Evolutionary conservation across 768 basidiomycete species (phyloP).

Genomic region (Daedaleopsis nitida): DNA sequence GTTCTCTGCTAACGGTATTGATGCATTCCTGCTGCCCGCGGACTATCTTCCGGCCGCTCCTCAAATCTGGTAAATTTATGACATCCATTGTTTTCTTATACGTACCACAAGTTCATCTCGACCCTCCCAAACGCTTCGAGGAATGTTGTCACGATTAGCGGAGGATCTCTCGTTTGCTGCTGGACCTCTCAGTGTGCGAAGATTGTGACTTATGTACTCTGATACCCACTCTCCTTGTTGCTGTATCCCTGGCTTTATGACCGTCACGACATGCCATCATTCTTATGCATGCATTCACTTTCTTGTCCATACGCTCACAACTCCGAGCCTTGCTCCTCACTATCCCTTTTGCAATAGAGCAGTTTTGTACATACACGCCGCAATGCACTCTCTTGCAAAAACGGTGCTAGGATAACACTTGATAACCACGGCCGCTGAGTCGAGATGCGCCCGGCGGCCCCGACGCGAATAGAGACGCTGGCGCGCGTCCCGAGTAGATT

Average conservation of each 20-base stretch:
- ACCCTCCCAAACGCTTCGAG: background rate
- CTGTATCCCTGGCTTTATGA: conserved; percentile 1
- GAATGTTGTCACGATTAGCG: conserved; percentile 12
- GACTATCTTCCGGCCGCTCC: conserved; percentile 72
- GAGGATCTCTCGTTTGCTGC: background rate
- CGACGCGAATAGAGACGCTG: background rate
- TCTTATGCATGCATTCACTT: background rate
- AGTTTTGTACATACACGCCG: conserved; percentile 16
- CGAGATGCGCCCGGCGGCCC: background rate
- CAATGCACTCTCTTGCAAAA: conserved; percentile 8
- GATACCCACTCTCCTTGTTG: background rate
- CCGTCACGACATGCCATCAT: conserved; percentile 5
- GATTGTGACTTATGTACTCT: conserved; percentile 13
- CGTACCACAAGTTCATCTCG: background rate
- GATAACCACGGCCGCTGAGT: background rate
- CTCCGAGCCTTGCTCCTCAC: background rate
- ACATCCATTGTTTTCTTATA: background rate
- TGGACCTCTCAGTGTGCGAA: conserved; percentile 7
- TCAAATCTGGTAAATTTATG: conserved; percentile 64
- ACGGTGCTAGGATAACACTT: background rate
- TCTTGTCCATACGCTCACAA: background rate
- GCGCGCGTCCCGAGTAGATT: conserved; percentile 15
- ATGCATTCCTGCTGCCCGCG: conserved; percentile 77
- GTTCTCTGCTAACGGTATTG: conserved; percentile 81
- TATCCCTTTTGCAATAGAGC: conserved; percentile 2